Percentiles rank a stretch among this genome's conserved stretches.
These are phyloP conservation scores for Exsudoporus floridanus DNA, from an alignment of 1,284 basidiomycete genomes.

Conservation along the genomic window DNA sequence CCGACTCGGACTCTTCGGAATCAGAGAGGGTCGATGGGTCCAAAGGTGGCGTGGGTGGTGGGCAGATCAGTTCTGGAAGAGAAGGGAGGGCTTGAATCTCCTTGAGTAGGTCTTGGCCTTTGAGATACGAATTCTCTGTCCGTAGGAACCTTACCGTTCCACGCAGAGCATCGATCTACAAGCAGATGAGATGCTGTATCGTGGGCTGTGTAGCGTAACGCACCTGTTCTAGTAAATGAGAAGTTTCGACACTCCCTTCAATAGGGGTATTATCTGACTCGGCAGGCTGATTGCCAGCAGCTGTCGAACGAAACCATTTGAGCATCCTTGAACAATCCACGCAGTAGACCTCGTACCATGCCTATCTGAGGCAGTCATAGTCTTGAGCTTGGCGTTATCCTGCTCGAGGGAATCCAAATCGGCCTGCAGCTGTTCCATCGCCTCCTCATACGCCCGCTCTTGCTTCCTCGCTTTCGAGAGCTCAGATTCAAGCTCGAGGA, in stretches of 20 bases:
- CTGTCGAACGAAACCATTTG: conserved; percentile 25
- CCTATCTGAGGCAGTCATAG: conserved; percentile 60
- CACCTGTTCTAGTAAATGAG: conserved; percentile 83
- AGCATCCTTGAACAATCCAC: not conserved
- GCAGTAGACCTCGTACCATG: conserved; percentile 48
- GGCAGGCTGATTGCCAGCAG: conserved; percentile 48
- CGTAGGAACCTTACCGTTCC: conserved; percentile 88
- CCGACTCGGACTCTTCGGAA: conserved; percentile 59
- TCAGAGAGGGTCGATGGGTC: conserved; percentile 62
- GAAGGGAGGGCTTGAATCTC: conserved; percentile 76
- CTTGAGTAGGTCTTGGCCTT: conserved; percentile 81
- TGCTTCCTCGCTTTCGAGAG: conserved; percentile 81
- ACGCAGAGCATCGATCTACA: conserved; percentile 84
- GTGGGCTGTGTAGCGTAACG: conserved; percentile 15
- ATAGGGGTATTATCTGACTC: conserved; percentile 65
- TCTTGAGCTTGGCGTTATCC: conserved; percentile 83
- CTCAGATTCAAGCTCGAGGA: conserved; percentile 79
- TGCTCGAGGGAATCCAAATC: conserved; percentile 87
- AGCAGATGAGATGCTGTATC: conserved; percentile 10
- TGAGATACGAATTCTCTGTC: conserved; percentile 89
- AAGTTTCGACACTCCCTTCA: conserved; percentile 81
- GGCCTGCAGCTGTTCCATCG: conserved; percentile 88
- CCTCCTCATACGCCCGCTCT: conserved; percentile 87
- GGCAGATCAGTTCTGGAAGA: conserved; percentile 49
- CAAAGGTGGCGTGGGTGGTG: conserved; percentile 58